phyloP scores from a whole-genome alignment of 202 grass and related monocot species.

The Bolboschoenoplectus hybrid region DNA sequence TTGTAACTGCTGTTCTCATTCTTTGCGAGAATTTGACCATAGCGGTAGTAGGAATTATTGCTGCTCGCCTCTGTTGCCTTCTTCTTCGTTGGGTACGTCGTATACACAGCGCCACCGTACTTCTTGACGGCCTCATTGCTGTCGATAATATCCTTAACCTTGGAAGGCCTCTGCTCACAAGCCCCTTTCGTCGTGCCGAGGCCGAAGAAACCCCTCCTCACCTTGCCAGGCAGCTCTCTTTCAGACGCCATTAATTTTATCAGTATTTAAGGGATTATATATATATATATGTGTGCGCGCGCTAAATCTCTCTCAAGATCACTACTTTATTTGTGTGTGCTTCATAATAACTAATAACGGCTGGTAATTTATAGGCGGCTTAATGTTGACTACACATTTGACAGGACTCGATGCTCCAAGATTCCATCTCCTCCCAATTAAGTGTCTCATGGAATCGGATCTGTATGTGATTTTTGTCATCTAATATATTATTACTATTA shows the following conservation, averaged over 20 bases:
- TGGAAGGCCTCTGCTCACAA: background rate
- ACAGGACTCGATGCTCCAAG: background rate
- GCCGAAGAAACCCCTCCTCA: background rate
- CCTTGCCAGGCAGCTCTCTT: background rate
- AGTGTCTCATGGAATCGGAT: too few species aligned
- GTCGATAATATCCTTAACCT: background rate
- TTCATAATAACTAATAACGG: constrained; percentile 4
- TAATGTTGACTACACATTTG: background rate
- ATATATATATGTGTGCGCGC: background rate
- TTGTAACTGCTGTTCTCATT: background rate
- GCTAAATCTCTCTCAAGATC: too few species aligned
- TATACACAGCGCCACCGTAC: background rate
- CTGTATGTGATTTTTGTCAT: too few species aligned
- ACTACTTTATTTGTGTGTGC: background rate
- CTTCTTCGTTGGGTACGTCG: background rate
- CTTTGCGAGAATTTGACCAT: background rate
- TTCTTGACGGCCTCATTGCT: constrained; percentile 5
- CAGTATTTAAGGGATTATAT: background rate
- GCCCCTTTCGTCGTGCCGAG: background rate
- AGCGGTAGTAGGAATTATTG: background rate
- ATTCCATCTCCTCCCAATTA: background rate
- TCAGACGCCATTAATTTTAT: background rate
- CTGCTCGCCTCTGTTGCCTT: background rate
- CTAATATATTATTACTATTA: too few species aligned
- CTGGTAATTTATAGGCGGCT: background rate